Evolutionary conservation across 2,329 filamentous ascomycete species (phyloP), one percentile per base, ranked within the genome.

Genomic region (Diplodia sapinea): DNA sequence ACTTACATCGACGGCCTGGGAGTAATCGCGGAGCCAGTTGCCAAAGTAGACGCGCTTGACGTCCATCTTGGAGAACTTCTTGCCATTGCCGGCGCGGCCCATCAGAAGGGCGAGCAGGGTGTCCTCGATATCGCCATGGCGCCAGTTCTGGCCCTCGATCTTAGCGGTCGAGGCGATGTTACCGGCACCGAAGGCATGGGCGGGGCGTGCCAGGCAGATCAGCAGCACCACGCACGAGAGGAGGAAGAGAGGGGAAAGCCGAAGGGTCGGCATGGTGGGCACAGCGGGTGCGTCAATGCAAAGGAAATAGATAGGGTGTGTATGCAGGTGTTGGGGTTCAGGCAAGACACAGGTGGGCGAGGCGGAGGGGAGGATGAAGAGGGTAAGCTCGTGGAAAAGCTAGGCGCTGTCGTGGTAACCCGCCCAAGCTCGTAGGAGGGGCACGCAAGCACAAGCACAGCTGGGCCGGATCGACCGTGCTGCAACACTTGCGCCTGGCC

Each of bases 1-100:
- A 71, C 72, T 57, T 67, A 73, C 92, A 78, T 97, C 94, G 73
- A 97, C 91, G 69, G 93, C 94, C 80, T 97, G 94, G 65, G 91
- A 95, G 80, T 97, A 97, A 80, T 97, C 94, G 67, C 88, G 88
- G 40, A 97, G 87, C 94, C 94, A 97, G 83, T 97, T 97, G 71
- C 94, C 94, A 82, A 97, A 97, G 83, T 97, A 97, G 70, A 96
- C 91, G 69, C 93, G 88, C 71, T 94, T 91, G 70, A 97, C 91
- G 76, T 89, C 91, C 75, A 96, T 87, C 82, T 95, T 95, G 83
- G 87, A 88, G 81, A 96, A 97, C 75, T 94, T 96, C 83, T 94
- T 93, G 72, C 87, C 87, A 29, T 51, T 40, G 47, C 51, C 51
- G 29, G 54, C 49, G 11, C 52, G 40, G 70, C 87, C 88, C 47